Evolutionary conservation across 768 basidiomycete genomes (phyloP), one percentile per base, ranked within the genome.

Genomic region (Rhodotorula toruloides): DNA sequence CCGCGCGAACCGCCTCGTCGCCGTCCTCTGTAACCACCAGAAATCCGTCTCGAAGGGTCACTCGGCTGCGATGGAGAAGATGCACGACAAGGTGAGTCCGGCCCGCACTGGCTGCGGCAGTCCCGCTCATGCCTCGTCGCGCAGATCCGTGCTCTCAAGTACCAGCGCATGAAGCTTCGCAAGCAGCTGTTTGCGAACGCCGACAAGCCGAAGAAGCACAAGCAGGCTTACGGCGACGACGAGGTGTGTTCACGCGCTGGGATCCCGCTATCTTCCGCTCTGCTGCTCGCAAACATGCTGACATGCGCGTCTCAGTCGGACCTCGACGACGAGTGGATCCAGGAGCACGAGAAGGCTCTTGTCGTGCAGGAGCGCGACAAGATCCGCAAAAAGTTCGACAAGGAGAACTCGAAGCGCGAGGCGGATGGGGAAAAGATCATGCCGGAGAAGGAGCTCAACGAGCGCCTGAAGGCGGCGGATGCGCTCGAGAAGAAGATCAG

Each of bases 21-120:
- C 96, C 66, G 91, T 98, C 67, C 81, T 99, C 43, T 99, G 96
- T 82, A 99, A 99, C 83, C 96, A 99, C 89, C 93, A 98, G 78
- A 84, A 91, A 78, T 86, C 85, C 63, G 91, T 87, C 2, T 88
- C 90, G 48, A 98, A 97, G 80, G 88, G 86, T 9, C 92, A 96
- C 73, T 89, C 88, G 40, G 87, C 89, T 66, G 88, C 88, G 13
- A 96, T 98, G 90, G 87, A 88, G 74, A 97, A 90, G 79, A 88
- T 97, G 85, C 83, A 82, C 22, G 85, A 96, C 76, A 92, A 90
- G 82, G 94, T 92, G 73, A 25, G 83, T 79, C 1, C 12, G 2
- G 27, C 6, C 14, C n/a, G 3, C 12, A 12, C 27, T 16, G 13
- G 40, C 37, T 16, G 31, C 5, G 37, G 32, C 19, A 47, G 1